These are phyloP conservation scores for Corynascus novoguineensis DNA, from an alignment of 495 filamentous ascomycete species.

Conservation along the genomic window DNA sequence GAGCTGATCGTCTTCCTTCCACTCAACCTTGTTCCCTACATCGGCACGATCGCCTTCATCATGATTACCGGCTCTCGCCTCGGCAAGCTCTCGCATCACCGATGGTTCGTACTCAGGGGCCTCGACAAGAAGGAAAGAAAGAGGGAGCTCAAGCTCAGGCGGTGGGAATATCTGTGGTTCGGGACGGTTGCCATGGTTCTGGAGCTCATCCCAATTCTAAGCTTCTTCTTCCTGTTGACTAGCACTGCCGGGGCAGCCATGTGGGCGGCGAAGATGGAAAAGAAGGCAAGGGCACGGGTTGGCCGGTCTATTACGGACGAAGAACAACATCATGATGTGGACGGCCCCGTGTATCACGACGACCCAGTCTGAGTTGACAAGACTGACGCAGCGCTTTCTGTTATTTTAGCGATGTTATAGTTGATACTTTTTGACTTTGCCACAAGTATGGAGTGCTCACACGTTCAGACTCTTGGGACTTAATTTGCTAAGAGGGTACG, in stretches of 20 bases:
- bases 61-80: slow-evolving; percentile 58
- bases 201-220: slow-evolving; percentile 74
- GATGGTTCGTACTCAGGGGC: slow-evolving; percentile 80
- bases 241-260: slow-evolving; percentile 73
- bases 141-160: slow-evolving; percentile 58
- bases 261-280: slow-evolving; percentile 64
- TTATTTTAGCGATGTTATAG: too few species aligned
- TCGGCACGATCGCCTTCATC: slow-evolving; percentile 77
- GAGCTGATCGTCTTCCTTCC: slow-evolving; percentile 77
- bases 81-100: slow-evolving; percentile 54
- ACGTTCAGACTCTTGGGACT: too few species aligned
- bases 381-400: too few species aligned
- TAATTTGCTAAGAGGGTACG: too few species aligned
- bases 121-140: slow-evolving; percentile 58
- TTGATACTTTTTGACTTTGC: too few species aligned
- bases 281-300: slow-evolving; percentile 26
- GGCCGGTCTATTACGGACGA: slow-evolving; percentile 19
- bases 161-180: slow-evolving; percentile 62
- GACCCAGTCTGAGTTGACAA: slow-evolving; percentile 20
- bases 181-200: slow-evolving; percentile 51
- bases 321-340: slow-evolving; percentile 16
- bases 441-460: too few species aligned
- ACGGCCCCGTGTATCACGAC: slow-evolving; percentile 29
- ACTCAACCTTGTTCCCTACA: slow-evolving; percentile 80
- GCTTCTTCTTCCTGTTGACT: slow-evolving; percentile 85